A percentile compares a stretch with the other conserved stretches of the same genome.
phyloP scores from a whole-genome alignment of 495 filamentous ascomycete species.

The Astrothelium macrocarpum region DNA sequence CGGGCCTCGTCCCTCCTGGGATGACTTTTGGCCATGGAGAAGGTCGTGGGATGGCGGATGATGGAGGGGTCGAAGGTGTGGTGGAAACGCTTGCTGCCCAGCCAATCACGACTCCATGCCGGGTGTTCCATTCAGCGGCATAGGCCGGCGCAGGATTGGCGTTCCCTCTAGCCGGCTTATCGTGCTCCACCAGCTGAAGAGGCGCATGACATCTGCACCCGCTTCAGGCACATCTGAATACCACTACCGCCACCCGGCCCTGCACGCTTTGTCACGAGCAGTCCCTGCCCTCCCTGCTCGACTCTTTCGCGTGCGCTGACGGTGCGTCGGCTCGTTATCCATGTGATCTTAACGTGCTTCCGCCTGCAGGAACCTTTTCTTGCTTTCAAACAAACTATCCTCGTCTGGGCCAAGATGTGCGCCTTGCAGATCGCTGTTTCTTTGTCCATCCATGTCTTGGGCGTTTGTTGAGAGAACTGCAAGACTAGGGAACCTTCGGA shows the following conservation, averaged over 20 bases:
- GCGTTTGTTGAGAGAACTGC: neutral
- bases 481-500: neutral
- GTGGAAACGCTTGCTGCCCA: neutral
- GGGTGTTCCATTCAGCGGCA: no score
- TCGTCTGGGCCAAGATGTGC: neutral
- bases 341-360: slow-evolving; percentile 2
- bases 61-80: slow-evolving; percentile 6
- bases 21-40: slow-evolving; percentile 6
- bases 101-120: neutral
- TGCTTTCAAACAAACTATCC: neutral
- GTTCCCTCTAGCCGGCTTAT: neutral
- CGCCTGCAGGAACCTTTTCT: slow-evolving; percentile 4
- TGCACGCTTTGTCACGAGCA: neutral
- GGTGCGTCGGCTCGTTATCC: neutral
- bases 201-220: slow-evolving; percentile 6
- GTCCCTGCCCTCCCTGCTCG: neutral
- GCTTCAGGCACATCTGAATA: neutral
- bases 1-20: neutral
- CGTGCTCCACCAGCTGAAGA: slow-evolving; percentile 1
- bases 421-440: neutral
- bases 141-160: neutral
- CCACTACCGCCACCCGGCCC: neutral
- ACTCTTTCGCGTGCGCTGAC: neutral
- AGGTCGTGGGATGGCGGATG: slow-evolving; percentile 6
- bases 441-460: neutral